Conservation (phyloP, 108 stramenopile species). For the Nannochloropsis gaditana region DNA sequence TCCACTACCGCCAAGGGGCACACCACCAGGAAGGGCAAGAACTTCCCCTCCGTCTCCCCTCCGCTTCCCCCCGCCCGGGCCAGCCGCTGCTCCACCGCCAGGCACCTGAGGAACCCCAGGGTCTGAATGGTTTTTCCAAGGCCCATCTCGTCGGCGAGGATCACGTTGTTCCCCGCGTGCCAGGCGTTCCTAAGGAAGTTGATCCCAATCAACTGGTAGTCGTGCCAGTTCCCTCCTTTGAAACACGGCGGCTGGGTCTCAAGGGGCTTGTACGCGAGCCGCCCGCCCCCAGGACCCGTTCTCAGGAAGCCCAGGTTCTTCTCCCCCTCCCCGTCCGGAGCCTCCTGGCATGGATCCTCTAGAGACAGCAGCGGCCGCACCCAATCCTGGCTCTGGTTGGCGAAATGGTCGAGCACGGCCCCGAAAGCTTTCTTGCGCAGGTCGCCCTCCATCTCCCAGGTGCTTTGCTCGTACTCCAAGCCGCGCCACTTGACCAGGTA, state of each 20-base stretch:
- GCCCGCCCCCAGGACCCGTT: background rate
- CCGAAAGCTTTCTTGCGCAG: background rate
- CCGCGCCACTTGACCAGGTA: conserved; percentile 41
- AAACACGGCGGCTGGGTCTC: background rate
- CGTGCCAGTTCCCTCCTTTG: conserved; percentile 52
- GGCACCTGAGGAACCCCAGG: conserved; percentile 18
- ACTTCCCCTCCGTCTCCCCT: background rate
- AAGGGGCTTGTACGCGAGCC: conserved; percentile 14
- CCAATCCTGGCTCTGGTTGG: background rate
- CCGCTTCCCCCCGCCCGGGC: background rate
- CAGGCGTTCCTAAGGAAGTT: conserved; percentile 62
- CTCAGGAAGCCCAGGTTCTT: background rate
- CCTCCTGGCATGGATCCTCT: background rate
- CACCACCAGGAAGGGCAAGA: conserved; percentile 76
- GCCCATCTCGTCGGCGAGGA: conserved; percentile 96
- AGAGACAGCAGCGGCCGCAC: background rate
- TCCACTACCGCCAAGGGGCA: conserved; percentile 86
- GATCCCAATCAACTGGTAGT: conserved; percentile 90
- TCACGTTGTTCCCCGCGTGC: conserved; percentile 54
- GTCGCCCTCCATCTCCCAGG: conserved; percentile 43
- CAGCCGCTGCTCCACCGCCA: conserved; percentile 1
- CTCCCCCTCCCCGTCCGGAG: background rate
- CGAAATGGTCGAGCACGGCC: conserved; percentile 25
- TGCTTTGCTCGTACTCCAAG: conserved; percentile 42
- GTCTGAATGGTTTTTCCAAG: conserved; percentile 61